phyloP scores from a whole-genome alignment of 345 rosid species.

The Carallia brachiata region DNA sequence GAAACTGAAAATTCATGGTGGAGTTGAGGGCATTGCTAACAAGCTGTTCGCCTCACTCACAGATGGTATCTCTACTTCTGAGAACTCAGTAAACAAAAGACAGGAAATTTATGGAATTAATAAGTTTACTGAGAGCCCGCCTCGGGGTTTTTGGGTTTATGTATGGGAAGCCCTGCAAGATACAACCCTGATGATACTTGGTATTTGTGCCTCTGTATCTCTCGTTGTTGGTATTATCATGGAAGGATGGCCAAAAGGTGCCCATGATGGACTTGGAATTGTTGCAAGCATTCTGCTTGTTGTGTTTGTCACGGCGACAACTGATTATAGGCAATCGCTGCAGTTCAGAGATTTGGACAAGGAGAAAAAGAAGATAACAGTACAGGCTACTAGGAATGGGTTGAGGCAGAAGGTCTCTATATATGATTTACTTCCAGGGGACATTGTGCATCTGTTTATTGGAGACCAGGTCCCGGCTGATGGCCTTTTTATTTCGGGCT shows the following conservation, averaged over 20 bases:
- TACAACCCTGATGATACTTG: constrained; percentile 89
- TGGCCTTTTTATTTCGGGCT: constrained; percentile 88
- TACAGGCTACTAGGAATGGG: constrained; percentile 79
- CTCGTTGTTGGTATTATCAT: constrained; percentile 74
- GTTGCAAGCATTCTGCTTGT: constrained; percentile 84
- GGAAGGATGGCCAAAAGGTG: constrained; percentile 97
- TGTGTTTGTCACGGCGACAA: constrained; percentile 84
- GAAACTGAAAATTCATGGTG: constrained; percentile 72
- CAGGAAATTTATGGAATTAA: constrained; percentile 70
- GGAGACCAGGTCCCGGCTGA: constrained; percentile 97
- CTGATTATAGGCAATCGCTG: constrained; percentile 83
- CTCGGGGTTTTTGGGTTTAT: constrained; percentile 74
- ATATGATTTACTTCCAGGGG: constrained; percentile 83
- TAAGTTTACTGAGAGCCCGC: constrained; percentile 74
- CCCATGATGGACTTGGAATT: constrained; percentile 95
- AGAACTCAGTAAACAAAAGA: constrained; percentile 42
- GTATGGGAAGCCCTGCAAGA: constrained; percentile 97
- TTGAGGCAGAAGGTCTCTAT: constrained; percentile 85
- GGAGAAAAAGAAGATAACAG: constrained; percentile 82
- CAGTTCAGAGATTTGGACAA: constrained; percentile 88
- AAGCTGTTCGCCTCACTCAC: constrained; percentile 64
- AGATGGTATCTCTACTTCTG: constrained; percentile 56
- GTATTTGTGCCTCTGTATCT: constrained; percentile 79
- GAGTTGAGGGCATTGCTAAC: constrained; percentile 55
- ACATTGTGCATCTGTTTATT: constrained; percentile 80